Evolutionary conservation across 177 flowering plant species (phyloP).

Genomic region (Vitis hybrid): DNA sequence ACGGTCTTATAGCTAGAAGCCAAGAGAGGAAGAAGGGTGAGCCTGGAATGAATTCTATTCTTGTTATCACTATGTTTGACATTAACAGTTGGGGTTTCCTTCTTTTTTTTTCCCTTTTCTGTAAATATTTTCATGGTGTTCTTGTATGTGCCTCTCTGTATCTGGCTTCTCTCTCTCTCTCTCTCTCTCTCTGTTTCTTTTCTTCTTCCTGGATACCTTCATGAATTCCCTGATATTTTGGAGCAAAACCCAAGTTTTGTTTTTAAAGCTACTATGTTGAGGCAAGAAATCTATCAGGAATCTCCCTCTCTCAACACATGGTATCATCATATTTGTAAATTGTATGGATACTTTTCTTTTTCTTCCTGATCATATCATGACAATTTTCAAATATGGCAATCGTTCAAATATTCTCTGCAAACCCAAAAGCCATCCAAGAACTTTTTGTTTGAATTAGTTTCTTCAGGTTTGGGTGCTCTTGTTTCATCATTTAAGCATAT

Average conservation of each 20-base stretch:
- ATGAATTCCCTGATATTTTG: not conserved
- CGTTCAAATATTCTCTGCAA: not conserved
- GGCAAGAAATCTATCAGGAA: too few relatives aligned
- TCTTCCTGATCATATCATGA: not conserved
- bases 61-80: not conserved
- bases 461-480: not conserved
- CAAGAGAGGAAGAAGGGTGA: constrained; percentile 73
- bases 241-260: not conserved
- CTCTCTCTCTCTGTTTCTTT: not conserved
- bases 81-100: too few relatives aligned
- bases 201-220: not conserved
- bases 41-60: not conserved
- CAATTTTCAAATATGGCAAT: not conserved
- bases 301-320: not conserved
- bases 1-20: constrained; percentile 37
- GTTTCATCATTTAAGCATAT: not conserved
- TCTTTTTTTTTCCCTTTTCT: not conserved
- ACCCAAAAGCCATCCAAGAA: not conserved
- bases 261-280: too few relatives aligned
- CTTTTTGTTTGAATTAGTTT: not conserved
- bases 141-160: too few relatives aligned
- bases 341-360: not conserved
- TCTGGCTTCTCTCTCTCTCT: not conserved
- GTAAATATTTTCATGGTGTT: not conserved
- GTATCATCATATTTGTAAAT: not conserved